phyloP scores from a whole-genome alignment of 345 rosid species.

The Heritiera fomes region DNA sequence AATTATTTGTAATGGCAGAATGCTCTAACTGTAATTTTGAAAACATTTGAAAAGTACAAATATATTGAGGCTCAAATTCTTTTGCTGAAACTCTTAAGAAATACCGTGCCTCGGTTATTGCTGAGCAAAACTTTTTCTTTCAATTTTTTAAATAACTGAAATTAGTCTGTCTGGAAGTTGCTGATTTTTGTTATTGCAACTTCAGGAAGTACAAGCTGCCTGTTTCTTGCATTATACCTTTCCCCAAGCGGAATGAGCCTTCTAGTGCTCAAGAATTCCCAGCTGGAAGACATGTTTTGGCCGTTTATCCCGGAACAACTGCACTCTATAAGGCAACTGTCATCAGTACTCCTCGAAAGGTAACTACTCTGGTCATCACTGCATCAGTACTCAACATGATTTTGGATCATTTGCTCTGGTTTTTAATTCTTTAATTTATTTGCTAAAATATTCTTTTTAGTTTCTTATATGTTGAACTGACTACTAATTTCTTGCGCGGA shows the following conservation, averaged over 20 bases:
- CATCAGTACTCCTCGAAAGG: slow-evolving; percentile 73
- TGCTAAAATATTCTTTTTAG: background rate
- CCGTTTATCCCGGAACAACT: slow-evolving; percentile 99
- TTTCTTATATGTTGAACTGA: slow-evolving; percentile 31
- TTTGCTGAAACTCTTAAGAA: background rate
- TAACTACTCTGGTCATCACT: slow-evolving; percentile 21
- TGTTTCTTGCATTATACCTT: slow-evolving; percentile 72
- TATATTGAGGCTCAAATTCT: background rate
- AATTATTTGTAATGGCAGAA: background rate
- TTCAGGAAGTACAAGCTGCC: slow-evolving; percentile 87
- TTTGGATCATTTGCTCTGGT: background rate
- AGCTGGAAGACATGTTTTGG: slow-evolving; percentile 78
- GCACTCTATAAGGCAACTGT: slow-evolving; percentile 97
- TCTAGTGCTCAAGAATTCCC: slow-evolving; percentile 60
- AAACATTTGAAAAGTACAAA: background rate
- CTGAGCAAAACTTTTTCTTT: background rate
- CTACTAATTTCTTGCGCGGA: slow-evolving; percentile 26
- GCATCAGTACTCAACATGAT: background rate
- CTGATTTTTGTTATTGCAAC: slow-evolving; percentile 20
- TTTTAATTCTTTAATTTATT: background rate
- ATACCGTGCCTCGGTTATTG: background rate
- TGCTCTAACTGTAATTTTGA: background rate
- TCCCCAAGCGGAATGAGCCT: slow-evolving; percentile 76
- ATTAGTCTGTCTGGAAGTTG: background rate
- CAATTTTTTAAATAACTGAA: background rate